phyloP scores from a whole-genome alignment of 306 rosid species.

The Oemleria cerasiformis region DNA sequence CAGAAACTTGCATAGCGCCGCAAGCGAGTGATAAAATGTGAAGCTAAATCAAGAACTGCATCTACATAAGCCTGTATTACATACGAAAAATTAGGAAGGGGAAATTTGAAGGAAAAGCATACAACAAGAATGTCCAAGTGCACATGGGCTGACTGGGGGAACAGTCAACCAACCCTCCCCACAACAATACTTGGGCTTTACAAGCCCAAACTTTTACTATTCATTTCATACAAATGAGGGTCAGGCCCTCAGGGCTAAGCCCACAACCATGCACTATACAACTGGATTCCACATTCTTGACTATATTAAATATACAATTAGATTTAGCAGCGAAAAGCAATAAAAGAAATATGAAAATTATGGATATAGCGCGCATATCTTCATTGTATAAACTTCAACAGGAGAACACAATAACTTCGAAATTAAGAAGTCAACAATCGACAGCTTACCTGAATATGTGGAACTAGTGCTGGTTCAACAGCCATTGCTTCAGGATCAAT shows the following conservation, averaged over 20 bases:
- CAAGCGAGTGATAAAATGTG: slow-evolving; percentile 95
- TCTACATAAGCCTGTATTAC: slow-evolving; percentile 90
- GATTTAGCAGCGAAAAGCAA: not conserved
- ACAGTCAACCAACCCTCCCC: not conserved
- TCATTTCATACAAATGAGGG: not conserved
- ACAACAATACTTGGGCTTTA: not conserved
- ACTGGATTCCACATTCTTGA: not conserved
- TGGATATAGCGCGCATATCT: not conserved
- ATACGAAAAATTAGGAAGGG: slow-evolving; percentile 22
- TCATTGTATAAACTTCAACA: not conserved
- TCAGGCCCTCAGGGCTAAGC: not conserved
- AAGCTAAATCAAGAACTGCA: slow-evolving; percentile 96
- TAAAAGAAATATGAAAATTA: not conserved
- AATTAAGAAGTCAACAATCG: slow-evolving; percentile 12
- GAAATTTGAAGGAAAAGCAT: not conserved
- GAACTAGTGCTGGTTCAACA: slow-evolving; percentile 75
- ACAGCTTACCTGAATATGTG: slow-evolving; percentile 69
- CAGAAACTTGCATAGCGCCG: slow-evolving; percentile 99
- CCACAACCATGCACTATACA: not conserved
- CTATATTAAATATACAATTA: not conserved
- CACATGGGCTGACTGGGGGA: not conserved
- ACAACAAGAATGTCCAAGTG: not conserved
- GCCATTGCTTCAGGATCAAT: slow-evolving; percentile 95
- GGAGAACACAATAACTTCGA: not conserved
- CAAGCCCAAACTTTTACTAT: slow-evolving; percentile 10